Conservation (phyloP, 371 early-diverging fungal genomes). For the Fennellomyces sp. region DNA sequence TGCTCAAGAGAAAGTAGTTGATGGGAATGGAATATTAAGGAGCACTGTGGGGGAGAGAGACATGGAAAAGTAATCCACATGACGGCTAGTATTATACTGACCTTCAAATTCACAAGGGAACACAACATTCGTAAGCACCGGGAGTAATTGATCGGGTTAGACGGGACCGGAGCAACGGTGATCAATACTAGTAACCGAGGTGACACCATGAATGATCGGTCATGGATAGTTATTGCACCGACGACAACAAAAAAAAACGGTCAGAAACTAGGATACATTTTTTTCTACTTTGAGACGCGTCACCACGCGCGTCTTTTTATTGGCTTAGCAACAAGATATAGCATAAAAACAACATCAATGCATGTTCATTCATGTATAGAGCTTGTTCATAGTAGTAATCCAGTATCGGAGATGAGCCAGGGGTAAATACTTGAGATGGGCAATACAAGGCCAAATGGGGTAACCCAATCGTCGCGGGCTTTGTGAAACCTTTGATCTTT, state of each 20-base stretch:
- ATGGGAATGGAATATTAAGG: too few species aligned
- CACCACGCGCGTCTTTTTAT: background rate
- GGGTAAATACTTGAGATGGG: too few species aligned
- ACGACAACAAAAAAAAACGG: too few species aligned
- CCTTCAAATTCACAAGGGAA: background rate
- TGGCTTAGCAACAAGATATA: too few species aligned
- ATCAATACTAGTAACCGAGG: background rate
- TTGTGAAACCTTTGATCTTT: too few species aligned
- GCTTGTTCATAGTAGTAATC: too few species aligned
- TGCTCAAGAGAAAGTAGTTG: too few species aligned
- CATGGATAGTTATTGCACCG: background rate
- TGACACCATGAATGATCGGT: background rate
- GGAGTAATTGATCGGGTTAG: conserved; percentile 2
- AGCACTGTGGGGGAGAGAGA: background rate
- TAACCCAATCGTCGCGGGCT: background rate
- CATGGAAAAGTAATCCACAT: background rate
- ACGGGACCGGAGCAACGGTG: background rate
- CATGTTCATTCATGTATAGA: too few species aligned
- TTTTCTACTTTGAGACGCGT: background rate
- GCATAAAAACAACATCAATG: too few species aligned
- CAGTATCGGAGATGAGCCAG: too few species aligned
- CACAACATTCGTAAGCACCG: conserved; percentile 4
- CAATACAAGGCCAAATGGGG: too few species aligned
- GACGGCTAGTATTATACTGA: background rate
- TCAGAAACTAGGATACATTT: background rate